Base-by-base conservation (phyloP, 192 early-diverging fungal species). In the Coemansia sp. region DNA sequence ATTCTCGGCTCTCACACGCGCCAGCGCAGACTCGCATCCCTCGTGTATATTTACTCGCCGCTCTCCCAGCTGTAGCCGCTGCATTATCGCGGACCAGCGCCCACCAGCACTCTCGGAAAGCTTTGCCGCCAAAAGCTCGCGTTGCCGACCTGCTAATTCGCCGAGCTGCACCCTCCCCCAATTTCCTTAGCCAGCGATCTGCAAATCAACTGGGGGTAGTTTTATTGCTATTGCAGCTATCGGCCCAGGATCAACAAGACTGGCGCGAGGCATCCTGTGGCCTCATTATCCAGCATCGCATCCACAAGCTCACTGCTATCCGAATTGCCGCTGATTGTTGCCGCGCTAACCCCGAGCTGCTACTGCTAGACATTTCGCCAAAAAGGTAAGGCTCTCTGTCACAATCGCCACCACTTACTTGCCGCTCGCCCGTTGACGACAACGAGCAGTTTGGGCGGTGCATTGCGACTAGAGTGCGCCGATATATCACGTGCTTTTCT, bases 31-130 rank as follows among this genome's bases (percentile, higher is more conserved):
- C 24, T n/a, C n/a, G n/a, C 25, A 10, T 5, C 47, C 14, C n/a
- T 49, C 10, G 45, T 7, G 47, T 49, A 49, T 49, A 49, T 49
- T 27, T 4, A 49, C 47, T 41, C 64, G 64, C 46, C 32, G 61
- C 15, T 17, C 35, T 17, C 17, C 61, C 35, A 17, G 25, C 54
- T n/a, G n/a, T n/a, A n/a, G n/a, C n/a, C n/a, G n/a, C n/a, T n/a
- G n/a, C n/a, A n/a, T n/a, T n/a, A n/a, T n/a, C n/a, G n/a, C n/a
- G n/a, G n/a, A n/a, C n/a, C n/a, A n/a, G n/a, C n/a, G n/a, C n/a
- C n/a, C n/a, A n/a, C n/a, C n/a, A n/a, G n/a, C n/a, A n/a, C n/a
- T 12, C 47, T 49, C 2, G 47, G 22, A 49, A 14, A 49, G 12
- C 24, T 27, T 49, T 14, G 11, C 24, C 22, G 12, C 25, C 7